Percentiles rank a stretch among this genome's conserved stretches.
phyloP scores from a whole-genome alignment of 306 rosid species.

The Cyclanthera cordifolia region DNA sequence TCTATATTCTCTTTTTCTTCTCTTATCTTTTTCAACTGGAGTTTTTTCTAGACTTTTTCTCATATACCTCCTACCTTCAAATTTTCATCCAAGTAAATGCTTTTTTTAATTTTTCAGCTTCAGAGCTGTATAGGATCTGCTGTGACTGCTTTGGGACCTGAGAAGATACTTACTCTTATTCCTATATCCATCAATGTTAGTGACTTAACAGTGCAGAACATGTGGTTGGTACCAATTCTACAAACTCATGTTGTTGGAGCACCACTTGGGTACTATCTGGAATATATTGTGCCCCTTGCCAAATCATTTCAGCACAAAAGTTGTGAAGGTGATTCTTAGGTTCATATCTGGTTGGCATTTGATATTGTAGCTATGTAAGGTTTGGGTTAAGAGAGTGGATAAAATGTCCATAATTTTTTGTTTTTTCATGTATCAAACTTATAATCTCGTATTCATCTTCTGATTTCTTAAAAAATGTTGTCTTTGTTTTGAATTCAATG shows the following conservation, averaged over 20 bases:
- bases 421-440: background rate
- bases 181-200: conserved; percentile 53
- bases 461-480: background rate
- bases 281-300: conserved; percentile 71
- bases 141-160: conserved; percentile 77
- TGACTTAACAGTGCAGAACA: conserved; percentile 37
- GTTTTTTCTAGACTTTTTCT: background rate
- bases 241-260: conserved; percentile 57
- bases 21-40: background rate
- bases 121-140: conserved; percentile 76
- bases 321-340: conserved; percentile 41
- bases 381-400: background rate
- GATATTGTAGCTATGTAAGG: background rate
- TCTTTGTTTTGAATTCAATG: conserved; percentile 8
- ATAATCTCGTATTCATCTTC: background rate
- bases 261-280: conserved; percentile 62
- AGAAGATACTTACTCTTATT: conserved; percentile 48
- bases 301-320: conserved; percentile 63
- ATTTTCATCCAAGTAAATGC: background rate
- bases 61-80: background rate
- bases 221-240: conserved; percentile 74
- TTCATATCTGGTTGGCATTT: background rate
- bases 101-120: conserved; percentile 38
- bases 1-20: background rate
- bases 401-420: background rate